Evolutionary conservation across 164 flowering plant genomes (phyloP).

Genomic region (Taxillus chinensis): DNA sequence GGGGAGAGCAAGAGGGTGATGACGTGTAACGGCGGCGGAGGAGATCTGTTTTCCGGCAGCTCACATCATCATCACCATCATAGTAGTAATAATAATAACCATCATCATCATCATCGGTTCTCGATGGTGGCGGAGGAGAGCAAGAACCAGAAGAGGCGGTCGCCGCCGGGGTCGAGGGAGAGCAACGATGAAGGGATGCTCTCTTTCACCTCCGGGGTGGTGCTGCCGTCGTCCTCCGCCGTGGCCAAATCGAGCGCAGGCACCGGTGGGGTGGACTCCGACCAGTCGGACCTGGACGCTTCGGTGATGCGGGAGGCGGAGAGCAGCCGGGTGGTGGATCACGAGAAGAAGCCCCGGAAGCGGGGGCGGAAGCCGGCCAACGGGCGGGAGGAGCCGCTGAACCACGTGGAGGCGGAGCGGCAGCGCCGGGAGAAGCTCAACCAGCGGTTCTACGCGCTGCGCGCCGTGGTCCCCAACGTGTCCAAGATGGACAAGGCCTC

Average conservation of each 20-base stretch:
- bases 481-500: slow-evolving; percentile 98
- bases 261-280: slow-evolving; percentile 75
- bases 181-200: slow-evolving; percentile 74
- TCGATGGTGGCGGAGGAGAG: slow-evolving; percentile 23
- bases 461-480: slow-evolving; percentile 92
- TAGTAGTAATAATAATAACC: too few relatives aligned
- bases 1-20: slow-evolving; percentile 49
- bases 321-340: slow-evolving; percentile 51
- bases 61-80: slow-evolving; percentile 2
- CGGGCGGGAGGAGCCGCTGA: slow-evolving; percentile 87
- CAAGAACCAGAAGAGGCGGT: slow-evolving; percentile 32
- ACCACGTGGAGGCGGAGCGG: slow-evolving; percentile 93
- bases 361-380: slow-evolving; percentile 91
- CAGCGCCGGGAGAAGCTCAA: slow-evolving; percentile 92
- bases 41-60: slow-evolving; percentile 22
- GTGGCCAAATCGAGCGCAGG: slow-evolving; percentile 31
- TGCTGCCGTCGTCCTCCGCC: slow-evolving; percentile 37
- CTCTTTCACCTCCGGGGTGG: slow-evolving; percentile 59
- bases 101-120: too few relatives aligned
- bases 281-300: slow-evolving; percentile 80
- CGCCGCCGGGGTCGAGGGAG: slow-evolving; percentile 39
- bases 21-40: slow-evolving; percentile 15
- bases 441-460: slow-evolving; percentile 77
- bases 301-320: slow-evolving; percentile 59
- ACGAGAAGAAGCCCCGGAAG: slow-evolving; percentile 69